Base-by-base conservation (phyloP, 257 asterid genomes). In the Ilex aquifolium region DNA sequence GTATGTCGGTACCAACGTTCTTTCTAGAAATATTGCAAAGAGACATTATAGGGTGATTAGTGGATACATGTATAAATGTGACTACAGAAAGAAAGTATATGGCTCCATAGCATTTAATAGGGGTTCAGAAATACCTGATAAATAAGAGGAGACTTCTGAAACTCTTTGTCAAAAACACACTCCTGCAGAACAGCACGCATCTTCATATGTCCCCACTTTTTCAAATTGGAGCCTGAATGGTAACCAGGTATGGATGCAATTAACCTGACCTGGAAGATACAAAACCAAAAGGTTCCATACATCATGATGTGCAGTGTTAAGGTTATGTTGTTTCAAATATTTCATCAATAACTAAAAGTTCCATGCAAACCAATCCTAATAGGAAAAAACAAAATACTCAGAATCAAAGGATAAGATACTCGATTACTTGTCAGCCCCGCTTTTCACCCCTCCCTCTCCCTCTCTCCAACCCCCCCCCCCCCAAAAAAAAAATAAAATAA, bases 161-260 rank as follows among this genome's bases (percentile, higher is more conserved):
- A 91, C 77, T 84, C 89, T 57, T 82, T 77, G 63, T 81, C 81
- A 60, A 91, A 91, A 32, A 83, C 86, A 75, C 88, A 83, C 72
- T 86, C 98, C 69, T 91, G 95, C 64, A 91, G 95, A 65, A 88
- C 62, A 65, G 94, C 80, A 56, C 94, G 88, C 65, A 92, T 71
- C 86, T 92, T 92, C 97, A 92, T 92, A 70, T 92, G 99, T 65
- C 99, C 99, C 99, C 99, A 92, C 77, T 87, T 92, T 70, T 66
- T 89, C 62, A 89, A 77, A 71, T 76, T 84, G 65, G 94, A 57
- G 61, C 97, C 97, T 46, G 90, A 67, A 78, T 89, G 96, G 76
- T 92, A 92, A 67, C 99, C 99, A 36, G 99, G 99, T 51, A 92
- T 96, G 27, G 99, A 92, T 61, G 94, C 97, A 71, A 92, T 79